Base-by-base conservation (phyloP, 1,284 basidiomycete species). In the Puccinia polysora region DNA sequence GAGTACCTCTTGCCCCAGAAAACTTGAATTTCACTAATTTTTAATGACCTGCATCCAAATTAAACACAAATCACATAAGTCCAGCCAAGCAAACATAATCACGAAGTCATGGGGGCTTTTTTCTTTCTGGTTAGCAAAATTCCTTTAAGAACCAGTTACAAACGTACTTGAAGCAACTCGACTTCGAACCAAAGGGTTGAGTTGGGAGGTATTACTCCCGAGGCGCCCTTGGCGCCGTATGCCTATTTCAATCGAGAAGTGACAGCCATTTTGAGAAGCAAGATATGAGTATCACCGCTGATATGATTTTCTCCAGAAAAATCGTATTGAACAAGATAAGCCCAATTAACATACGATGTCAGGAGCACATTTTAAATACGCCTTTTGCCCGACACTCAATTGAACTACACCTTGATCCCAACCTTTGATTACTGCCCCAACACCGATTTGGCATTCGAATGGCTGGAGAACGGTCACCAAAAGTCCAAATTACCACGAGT, bases 161-260 rank as follows among this genome's bases (percentile, higher is more conserved):
- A n/a, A 62, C 68, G 23, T 32, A 63, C 68, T 47, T 71, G 23
- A 14, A 71, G 32, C 25, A 71, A 50, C 53, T 71, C 68, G 36
- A 67, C 88, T 80, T 89, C 88, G 78, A 91, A 92, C 74, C 82
- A 84, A 80, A 93, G 84, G 43, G 85, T 87, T 30, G 89, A 81
- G 78, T 89, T 87, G 76, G 87, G 79, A 23, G 90, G 90, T 79
- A 92, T 91, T 75, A 89, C 84, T 36, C 89, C 89, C 49, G 88
- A 88, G 82, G 90, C 91, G 34, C 88, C 88, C 45, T 85, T 83
- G 36, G 81, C 55, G 40, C 88, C 88, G 75, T 89, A 89, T 59
- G 83, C 87, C 88, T 89, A 75, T 38, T 63, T 40, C 60, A 62
- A 58, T 73, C 73, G 38, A 65, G 59, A 40, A 59, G 67, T 63